Base-by-base conservation (phyloP, 257 asterid species). In the Petunia axillaris region DNA sequence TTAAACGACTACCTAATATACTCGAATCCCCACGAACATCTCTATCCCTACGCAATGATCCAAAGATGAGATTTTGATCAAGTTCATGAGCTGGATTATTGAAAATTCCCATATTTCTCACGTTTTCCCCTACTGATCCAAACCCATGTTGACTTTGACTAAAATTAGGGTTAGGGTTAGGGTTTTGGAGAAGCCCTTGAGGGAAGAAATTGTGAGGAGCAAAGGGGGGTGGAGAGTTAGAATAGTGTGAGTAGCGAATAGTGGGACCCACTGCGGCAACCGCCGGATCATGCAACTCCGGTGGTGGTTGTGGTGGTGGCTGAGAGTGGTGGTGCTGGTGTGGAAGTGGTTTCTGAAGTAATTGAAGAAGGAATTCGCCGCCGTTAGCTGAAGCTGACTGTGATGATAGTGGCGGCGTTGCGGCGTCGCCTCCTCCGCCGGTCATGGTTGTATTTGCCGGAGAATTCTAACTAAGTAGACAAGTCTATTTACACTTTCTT, bases 341-440 rank as follows among this genome's bases (percentile, higher is more conserved):
- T 6, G 89, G 80, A 6, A 88, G 91, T 25, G 25, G 25, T 0
- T 77, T 87, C 2, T 88, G 88, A 68, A 95, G 94, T 57, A 95
- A 94, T 59, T 89, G 90, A 81, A 95, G 93, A 78, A 95, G 94
- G 85, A 86, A 92, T 64, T 95, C 97, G 10, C 98, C 99, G 88
- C 93, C 93, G 74, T 83, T 87, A 3, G 39, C 53, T 65, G 90
- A 7, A 7, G 82, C 73, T 40, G 76, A 48, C 74, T 67, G 76
- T 57, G 82, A 16, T 14, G 64, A 68, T 35, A 63, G 80, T 77
- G 87, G 89, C 86, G 97, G 87, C 80, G 60, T 1, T 25, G 77
- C 11, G 35, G 89, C 88, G 83, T 89, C 96, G 83, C 91, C 86
- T 77, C 94, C 95, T 74, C 91, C 84, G 86, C 86, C 84, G 57